phyloP scores from a whole-genome alignment of 1,139 yeast species.

The Hemisphaericaspora subhashii region DNA sequence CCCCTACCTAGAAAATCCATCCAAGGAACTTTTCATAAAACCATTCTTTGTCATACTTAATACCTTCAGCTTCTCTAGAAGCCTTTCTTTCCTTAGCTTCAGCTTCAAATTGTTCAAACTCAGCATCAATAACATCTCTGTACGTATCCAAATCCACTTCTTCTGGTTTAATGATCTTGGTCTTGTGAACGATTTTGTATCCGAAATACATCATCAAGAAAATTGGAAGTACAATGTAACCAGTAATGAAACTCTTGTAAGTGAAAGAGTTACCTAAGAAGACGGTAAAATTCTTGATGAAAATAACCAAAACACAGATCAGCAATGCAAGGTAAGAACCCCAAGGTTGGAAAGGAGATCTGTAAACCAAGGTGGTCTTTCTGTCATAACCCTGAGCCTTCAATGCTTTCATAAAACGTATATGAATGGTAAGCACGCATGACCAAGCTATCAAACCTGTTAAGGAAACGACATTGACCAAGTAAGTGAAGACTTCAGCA shows the following conservation, averaged over 20 bases:
- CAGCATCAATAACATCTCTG: conserved; percentile 67
- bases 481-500: conserved; percentile 57
- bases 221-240: conserved; percentile 75
- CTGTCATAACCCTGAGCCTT: conserved; percentile 56
- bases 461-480: conserved; percentile 71
- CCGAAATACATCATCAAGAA: conserved; percentile 55
- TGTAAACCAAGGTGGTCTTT: conserved; percentile 49
- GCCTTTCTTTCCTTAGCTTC: conserved; percentile 28
- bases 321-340: conserved; percentile 60
- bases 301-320: conserved; percentile 53
- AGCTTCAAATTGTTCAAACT: conserved; percentile 55
- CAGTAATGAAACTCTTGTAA: conserved; percentile 62
- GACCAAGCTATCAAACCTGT: conserved; percentile 75
- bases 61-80: conserved; percentile 49
- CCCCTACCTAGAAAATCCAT: conserved; percentile 18
- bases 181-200: conserved; percentile 56
- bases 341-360: conserved; percentile 67
- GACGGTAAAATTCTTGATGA: conserved; percentile 73
- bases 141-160: conserved; percentile 67
- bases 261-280: conserved; percentile 56
- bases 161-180: conserved; percentile 49
- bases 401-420: conserved; percentile 63
- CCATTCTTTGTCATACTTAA: conserved; percentile 46
- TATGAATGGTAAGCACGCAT: conserved; percentile 59
- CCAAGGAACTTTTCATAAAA: conserved; percentile 57